Evolutionary conservation across 306 rosid genomes (phyloP), one percentile per base, ranked within the genome.

Genomic region (Pterocarpus santalinus): DNA sequence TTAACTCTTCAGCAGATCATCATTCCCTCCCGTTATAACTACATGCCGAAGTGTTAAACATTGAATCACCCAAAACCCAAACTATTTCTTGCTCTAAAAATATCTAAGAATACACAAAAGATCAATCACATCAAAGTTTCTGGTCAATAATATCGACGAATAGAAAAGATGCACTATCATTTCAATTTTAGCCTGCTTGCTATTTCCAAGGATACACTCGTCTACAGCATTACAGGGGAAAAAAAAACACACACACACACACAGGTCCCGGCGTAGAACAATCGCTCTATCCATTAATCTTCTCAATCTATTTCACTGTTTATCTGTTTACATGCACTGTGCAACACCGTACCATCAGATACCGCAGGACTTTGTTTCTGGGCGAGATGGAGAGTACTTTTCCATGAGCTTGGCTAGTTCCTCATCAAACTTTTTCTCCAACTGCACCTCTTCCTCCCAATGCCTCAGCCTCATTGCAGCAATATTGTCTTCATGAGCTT

Each of bases 401-500:
- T 85, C 87, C 94, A 88, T 93, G 72, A 93, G 89, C 71, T 33
- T 61, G 70, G 88, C 80, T n/a, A 91, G 70, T 44, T 73, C 75
- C 4, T 77, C 80, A 70, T 86, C 70, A 14, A 87, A 88, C 7
- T 61, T 80, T 41, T 88, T 72, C 85, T 91, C 97, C 73, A 87
- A 65, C 80, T 72, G 73, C 1, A 88, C 85, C 84, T 84, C 90
- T 74, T 88, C 92, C 35, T 88, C 90, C 92, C 85, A 88, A 22
- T 89, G 90, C 70, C 90, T 82, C 74, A 13, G 55, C 71, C 36
- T 88, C 91, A 87, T 86, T 8, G 75, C 89, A 36, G 68, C 80
- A 61, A 83, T 82, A 22, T 83, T 72, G 2, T 87, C 94, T 10
- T 81, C 86, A 30, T 86, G 90, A 63, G 43, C 84, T 81, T 88